Conservation (phyloP, 2,329 filamentous ascomycete genomes). For the Fusarium denticulatum region DNA sequence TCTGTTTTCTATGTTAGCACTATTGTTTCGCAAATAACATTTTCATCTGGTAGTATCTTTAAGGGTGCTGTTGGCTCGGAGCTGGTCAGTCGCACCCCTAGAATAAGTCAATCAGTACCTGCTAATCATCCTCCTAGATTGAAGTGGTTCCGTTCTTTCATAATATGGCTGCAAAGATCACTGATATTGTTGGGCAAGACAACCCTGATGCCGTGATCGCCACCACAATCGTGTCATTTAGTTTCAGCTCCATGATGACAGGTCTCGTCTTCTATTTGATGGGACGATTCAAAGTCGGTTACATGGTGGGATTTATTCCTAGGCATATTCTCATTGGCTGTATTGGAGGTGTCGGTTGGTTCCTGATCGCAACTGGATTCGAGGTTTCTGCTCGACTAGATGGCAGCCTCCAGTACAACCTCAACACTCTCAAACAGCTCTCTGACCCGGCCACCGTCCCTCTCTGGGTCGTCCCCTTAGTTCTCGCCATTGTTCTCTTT, state of each 20-base stretch:
- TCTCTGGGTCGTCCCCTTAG: conserved; percentile 85
- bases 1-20: conserved; percentile 99
- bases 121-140: conserved; percentile 64
- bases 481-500: conserved; percentile 79
- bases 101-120: not conserved
- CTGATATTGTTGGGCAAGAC: conserved; percentile 78
- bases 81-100: conserved; percentile 66
- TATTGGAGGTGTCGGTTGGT: conserved; percentile 96
- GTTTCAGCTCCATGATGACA: conserved; percentile 89
- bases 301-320: conserved; percentile 95
- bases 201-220: conserved; percentile 88
- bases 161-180: conserved; percentile 94
- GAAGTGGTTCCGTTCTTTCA: conserved; percentile 99
- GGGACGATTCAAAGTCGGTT: conserved; percentile 86
- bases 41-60: conserved; percentile 88
- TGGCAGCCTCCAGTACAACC: conserved; percentile 83
- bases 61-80: conserved; percentile 93
- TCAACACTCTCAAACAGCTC: conserved; percentile 79
- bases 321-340: conserved; percentile 96
- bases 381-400: conserved; percentile 92
- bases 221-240: conserved; percentile 92
- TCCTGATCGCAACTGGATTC: conserved; percentile 88
- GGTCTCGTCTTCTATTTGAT: conserved; percentile 92
- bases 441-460: conserved; percentile 77
- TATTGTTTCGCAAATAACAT: conserved; percentile 91